Conservation (phyloP, 1,139 yeast genomes). For the Groenewaldozyma sp. region DNA sequence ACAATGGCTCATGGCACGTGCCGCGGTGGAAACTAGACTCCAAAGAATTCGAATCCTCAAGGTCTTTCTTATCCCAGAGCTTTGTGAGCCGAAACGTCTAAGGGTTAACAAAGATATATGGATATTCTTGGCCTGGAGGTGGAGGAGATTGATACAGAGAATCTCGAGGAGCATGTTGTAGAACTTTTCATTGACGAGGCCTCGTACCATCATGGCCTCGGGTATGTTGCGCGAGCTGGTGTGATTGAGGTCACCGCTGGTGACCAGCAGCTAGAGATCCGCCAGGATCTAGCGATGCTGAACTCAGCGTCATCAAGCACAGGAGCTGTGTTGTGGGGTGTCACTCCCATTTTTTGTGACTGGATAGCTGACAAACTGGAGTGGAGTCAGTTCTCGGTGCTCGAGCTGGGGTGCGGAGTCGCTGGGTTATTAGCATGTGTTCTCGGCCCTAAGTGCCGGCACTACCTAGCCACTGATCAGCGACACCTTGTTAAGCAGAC, state of each 20-base stretch:
- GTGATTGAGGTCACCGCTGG: conserved; percentile 32
- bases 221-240: conserved; percentile 36
- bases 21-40: too few relatives aligned
- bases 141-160: not conserved
- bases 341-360: conserved; percentile 42
- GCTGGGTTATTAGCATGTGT: conserved; percentile 47
- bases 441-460: conserved; percentile 32
- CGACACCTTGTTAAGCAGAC: conserved; percentile 45
- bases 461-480: conserved; percentile 57
- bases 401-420: conserved; percentile 63
- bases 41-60: too few relatives aligned
- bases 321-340: conserved; percentile 60
- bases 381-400: conserved; percentile 27
- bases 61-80: too few relatives aligned
- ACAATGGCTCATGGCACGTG: too few relatives aligned
- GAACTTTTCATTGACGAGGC: conserved; percentile 37
- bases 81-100: too few relatives aligned
- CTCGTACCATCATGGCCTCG: conserved; percentile 35
- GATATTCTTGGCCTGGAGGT: not conserved
- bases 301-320: conserved; percentile 46
- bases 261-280: conserved; percentile 21
- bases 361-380: conserved; percentile 34
- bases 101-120: too few relatives aligned
- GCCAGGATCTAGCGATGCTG: conserved; percentile 30
- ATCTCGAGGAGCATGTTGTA: conserved; percentile 40